phyloP scores from a whole-genome alignment of 306 rosid genomes.

The Canavalia ensiformis region DNA sequence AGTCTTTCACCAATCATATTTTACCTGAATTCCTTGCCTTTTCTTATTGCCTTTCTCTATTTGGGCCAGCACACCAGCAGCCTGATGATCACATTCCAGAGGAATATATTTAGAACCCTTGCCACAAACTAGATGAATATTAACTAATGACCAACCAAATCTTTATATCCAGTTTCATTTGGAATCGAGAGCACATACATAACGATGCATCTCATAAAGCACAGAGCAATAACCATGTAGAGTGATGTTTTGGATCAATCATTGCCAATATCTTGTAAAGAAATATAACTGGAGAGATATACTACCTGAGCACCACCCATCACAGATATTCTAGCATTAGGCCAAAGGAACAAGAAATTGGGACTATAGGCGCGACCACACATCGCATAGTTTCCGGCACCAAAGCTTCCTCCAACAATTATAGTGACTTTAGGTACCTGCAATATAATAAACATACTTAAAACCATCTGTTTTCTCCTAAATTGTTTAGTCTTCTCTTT shows the following conservation, averaged over 20 bases:
- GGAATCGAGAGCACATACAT: neutral
- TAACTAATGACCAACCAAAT: conserved; percentile 18
- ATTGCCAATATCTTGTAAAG: conserved; percentile 21
- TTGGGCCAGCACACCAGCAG: conserved; percentile 95
- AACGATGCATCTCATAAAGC: conserved; percentile 8
- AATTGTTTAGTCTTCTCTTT: neutral
- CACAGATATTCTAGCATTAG: conserved; percentile 93
- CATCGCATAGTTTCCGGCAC: conserved; percentile 99
- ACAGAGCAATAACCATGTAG: neutral
- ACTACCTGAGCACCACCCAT: conserved; percentile 99
- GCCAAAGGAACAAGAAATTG: conserved; percentile 94
- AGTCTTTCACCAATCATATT: neutral
- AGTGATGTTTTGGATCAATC: conserved; percentile 11
- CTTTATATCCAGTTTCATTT: conserved; percentile 21
- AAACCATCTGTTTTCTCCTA: conserved; percentile 23
- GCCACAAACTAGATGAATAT: conserved; percentile 29
- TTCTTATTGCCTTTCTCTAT: conserved; percentile 88
- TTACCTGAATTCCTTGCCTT: conserved; percentile 93
- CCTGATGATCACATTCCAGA: conserved; percentile 61
- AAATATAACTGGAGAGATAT: conserved; percentile 37
- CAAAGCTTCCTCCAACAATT: conserved; percentile 95
- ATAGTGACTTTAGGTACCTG: conserved; percentile 96
- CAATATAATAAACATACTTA: neutral
- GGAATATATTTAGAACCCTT: conserved; percentile 22
- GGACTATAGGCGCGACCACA: conserved; percentile 99